Evolutionary conservation across 495 filamentous ascomycete genomes (phyloP).

Genomic region (Hypoxylon rickii): DNA sequence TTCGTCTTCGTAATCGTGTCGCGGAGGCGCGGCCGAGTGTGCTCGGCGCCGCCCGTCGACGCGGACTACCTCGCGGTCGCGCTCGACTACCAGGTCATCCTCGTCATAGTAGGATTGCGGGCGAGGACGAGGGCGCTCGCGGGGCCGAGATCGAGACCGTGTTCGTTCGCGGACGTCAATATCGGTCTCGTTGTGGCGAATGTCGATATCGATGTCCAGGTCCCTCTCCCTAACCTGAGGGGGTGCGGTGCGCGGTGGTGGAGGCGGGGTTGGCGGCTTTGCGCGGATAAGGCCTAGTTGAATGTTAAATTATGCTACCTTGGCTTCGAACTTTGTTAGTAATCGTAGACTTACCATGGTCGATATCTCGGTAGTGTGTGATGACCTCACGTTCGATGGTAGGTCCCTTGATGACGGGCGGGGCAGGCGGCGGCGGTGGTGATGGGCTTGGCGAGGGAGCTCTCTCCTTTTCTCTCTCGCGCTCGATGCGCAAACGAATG

Average conservation of each 20-base stretch:
- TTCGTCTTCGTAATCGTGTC: slow-evolving; percentile 56
- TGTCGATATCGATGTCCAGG: slow-evolving; percentile 61
- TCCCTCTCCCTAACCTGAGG: slow-evolving; percentile 45
- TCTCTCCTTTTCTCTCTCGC: slow-evolving; percentile 42
- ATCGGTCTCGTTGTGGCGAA: slow-evolving; percentile 50
- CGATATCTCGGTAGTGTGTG: slow-evolving; percentile 83
- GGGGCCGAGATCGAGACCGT: slow-evolving; percentile 41
- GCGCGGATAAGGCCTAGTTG: slow-evolving; percentile 47
- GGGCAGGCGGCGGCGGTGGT: slow-evolving; percentile 52
- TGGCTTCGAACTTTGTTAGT: background rate
- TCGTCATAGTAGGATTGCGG: slow-evolving; percentile 46
- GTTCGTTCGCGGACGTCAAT: slow-evolving; percentile 51
- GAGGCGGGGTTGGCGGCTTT: slow-evolving; percentile 53
- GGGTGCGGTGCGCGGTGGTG: slow-evolving; percentile 41
- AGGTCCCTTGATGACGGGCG: slow-evolving; percentile 65
- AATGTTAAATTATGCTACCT: slow-evolving; percentile 7
- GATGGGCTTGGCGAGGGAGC: slow-evolving; percentile 45
- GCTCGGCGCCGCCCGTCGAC: slow-evolving; percentile 46
- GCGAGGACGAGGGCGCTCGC: slow-evolving; percentile 39
- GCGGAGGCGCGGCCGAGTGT: slow-evolving; percentile 54
- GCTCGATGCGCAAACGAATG: slow-evolving; percentile 49
- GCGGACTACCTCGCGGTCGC: slow-evolving; percentile 64
- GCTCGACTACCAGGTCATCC: slow-evolving; percentile 53
- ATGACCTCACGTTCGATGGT: slow-evolving; percentile 80
- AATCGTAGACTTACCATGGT: slow-evolving; percentile 67